Conservation (phyloP, 1,284 basidiomycete genomes). For the Stereum hirsutum region DNA sequence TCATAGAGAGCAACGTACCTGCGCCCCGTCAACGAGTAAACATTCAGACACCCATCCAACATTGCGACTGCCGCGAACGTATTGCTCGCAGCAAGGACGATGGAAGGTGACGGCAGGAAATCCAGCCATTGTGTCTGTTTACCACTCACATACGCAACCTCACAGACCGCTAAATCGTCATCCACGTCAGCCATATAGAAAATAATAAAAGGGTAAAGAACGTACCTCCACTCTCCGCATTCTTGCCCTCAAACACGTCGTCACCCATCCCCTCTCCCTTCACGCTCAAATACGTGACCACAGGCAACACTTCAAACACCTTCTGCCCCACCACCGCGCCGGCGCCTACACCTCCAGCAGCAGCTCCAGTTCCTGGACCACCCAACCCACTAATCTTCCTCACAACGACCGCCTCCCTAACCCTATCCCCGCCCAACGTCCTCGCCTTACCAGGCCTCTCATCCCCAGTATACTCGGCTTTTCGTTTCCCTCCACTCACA, state of each 20-base stretch:
- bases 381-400: slow-evolving; percentile 34
- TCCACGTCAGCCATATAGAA: too few species aligned
- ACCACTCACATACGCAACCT: slow-evolving; percentile 56
- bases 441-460: slow-evolving; percentile 36
- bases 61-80: slow-evolving; percentile 69
- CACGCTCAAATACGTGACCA: slow-evolving; percentile 49
- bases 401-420: slow-evolving; percentile 34
- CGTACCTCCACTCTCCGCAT: slow-evolving; percentile 60
- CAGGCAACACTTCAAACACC: slow-evolving; percentile 34
- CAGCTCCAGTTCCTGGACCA: neutral
- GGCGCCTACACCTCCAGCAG: slow-evolving; percentile 4
- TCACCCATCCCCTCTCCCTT: slow-evolving; percentile 52
- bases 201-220: slow-evolving; percentile 10
- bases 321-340: slow-evolving; percentile 8
- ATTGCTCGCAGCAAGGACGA: slow-evolving; percentile 56
- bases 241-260: slow-evolving; percentile 71
- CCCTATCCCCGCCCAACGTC: slow-evolving; percentile 67
- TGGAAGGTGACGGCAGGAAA: slow-evolving; percentile 65
- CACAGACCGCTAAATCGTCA: slow-evolving; percentile 29
- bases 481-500: slow-evolving; percentile 35
- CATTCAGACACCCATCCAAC: slow-evolving; percentile 67
- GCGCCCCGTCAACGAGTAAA: slow-evolving; percentile 76
- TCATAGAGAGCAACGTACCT: slow-evolving; percentile 35
- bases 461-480: slow-evolving; percentile 36
- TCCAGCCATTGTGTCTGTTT: slow-evolving; percentile 82